phyloP scores from a whole-genome alignment of 108 stramenopile species.

The Schizochytrium sp. region DNA sequence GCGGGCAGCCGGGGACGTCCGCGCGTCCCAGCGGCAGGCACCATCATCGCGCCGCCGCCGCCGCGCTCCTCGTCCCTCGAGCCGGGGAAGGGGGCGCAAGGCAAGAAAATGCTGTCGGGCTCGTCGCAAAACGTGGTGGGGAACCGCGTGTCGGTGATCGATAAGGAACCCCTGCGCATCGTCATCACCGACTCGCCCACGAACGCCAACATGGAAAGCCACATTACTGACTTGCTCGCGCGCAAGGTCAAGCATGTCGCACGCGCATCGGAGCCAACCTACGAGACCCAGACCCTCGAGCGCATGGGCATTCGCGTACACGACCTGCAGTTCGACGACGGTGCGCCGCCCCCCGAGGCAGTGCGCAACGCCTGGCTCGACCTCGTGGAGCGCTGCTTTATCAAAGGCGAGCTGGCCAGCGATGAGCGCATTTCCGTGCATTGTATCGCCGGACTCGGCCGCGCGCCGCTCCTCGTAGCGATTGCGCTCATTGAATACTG shows the following conservation, averaged over 20 bases:
- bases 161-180: conserved; percentile 58
- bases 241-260: conserved; percentile 81
- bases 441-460: conserved; percentile 92
- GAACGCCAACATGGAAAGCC: conserved; percentile 76
- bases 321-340: conserved; percentile 90
- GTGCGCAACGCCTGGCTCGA: conserved; percentile 73
- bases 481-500: conserved; percentile 90
- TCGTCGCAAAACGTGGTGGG: not conserved
- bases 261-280: conserved; percentile 86
- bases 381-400: conserved; percentile 73
- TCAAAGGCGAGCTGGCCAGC: not conserved
- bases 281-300: conserved; percentile 60
- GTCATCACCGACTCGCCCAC: conserved; percentile 97
- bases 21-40: no score
- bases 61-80: not conserved
- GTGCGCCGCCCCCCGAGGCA: conserved; percentile 63
- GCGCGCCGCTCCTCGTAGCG: conserved; percentile 92
- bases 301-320: conserved; percentile 73
- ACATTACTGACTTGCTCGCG: conserved; percentile 78
- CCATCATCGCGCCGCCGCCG: no score
- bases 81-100: not conserved
- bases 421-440: conserved; percentile 76
- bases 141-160: conserved; percentile 24
- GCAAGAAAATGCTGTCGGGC: not conserved
- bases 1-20: no score